Conservation (phyloP, 2,329 filamentous ascomycete genomes). For the Amauroascus verrucosus region DNA sequence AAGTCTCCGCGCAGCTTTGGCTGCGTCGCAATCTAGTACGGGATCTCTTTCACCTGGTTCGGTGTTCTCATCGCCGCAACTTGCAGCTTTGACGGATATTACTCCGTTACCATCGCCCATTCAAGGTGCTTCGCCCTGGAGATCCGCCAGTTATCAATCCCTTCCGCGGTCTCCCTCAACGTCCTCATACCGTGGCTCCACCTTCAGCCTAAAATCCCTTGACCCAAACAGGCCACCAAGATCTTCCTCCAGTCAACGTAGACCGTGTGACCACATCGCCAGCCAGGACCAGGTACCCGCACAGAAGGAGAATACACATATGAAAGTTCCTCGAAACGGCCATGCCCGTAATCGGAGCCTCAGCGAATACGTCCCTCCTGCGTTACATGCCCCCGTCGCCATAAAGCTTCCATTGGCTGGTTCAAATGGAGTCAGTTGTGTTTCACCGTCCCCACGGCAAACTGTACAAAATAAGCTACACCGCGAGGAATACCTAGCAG, state of each 20-base stretch:
- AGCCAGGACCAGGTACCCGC: constrained; percentile 23
- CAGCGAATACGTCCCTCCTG: constrained; percentile 76
- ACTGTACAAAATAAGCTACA: constrained; percentile 41
- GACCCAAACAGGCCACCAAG: constrained; percentile 29
- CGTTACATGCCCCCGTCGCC: constrained; percentile 53
- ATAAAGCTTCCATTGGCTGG: constrained; percentile 63
- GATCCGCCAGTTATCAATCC: constrained; percentile 47
- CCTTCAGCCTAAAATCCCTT: constrained; percentile 26
- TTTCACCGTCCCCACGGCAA: constrained; percentile 37
- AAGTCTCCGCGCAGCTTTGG: constrained; percentile 35
- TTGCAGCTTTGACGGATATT: constrained; percentile 66
- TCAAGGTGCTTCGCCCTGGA: constrained; percentile 34
- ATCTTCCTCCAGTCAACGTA: constrained; percentile 23
- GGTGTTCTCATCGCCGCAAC: constrained; percentile 59
- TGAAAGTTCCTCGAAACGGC: constrained; percentile 18
- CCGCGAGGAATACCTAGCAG: constrained; percentile 71
- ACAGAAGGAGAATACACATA: constrained; percentile 1
- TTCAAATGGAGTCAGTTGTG: background rate
- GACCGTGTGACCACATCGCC: constrained; percentile 30
- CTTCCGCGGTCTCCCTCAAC: constrained; percentile 36
- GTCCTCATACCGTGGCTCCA: constrained; percentile 31
- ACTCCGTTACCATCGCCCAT: constrained; percentile 71
- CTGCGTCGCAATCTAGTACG: constrained; percentile 30
- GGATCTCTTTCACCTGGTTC: constrained; percentile 51
- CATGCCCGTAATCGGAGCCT: constrained; percentile 70